These are phyloP conservation scores for Psilocybe sp. DNA, from an alignment of 768 basidiomycete species.

Conservation along the genomic window DNA sequence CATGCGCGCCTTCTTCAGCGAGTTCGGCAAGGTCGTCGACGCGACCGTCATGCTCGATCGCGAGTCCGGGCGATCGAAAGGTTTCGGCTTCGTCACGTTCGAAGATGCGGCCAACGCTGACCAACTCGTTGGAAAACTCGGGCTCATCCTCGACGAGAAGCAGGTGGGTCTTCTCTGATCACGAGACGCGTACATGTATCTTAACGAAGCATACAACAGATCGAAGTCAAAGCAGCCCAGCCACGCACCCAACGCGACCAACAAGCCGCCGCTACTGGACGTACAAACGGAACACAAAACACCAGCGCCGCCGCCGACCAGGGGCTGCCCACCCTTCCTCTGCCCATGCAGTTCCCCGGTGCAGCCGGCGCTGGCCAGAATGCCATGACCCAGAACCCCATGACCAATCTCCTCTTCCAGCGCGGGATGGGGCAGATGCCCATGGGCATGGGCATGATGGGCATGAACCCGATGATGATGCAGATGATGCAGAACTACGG, in stretches of 20 bases:
- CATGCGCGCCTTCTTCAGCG: slow-evolving; percentile 66
- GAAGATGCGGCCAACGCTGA: slow-evolving; percentile 63
- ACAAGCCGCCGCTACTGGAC: slow-evolving; percentile 13
- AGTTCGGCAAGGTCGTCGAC: slow-evolving; percentile 80
- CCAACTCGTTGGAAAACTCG: slow-evolving; percentile 64
- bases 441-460: slow-evolving; percentile 38
- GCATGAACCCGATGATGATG: slow-evolving; percentile 51
- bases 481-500: slow-evolving; percentile 42
- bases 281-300: slow-evolving; percentile 7
- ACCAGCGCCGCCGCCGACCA: slow-evolving; percentile 9
- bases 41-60: slow-evolving; percentile 86
- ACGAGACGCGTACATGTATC: not conserved
- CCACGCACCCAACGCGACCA: slow-evolving; percentile 64
- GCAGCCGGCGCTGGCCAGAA: not conserved
- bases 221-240: slow-evolving; percentile 82
- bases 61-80: slow-evolving; percentile 71
- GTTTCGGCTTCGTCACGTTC: slow-evolving; percentile 86
- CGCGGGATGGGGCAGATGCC: slow-evolving; percentile 47
- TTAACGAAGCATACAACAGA: slow-evolving; percentile 39
- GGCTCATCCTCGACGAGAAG: slow-evolving; percentile 72
- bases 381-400: slow-evolving; percentile 34
- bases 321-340: slow-evolving; percentile 20
- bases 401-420: slow-evolving; percentile 55
- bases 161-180: slow-evolving; percentile 45
- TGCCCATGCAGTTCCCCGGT: slow-evolving; percentile 4